Evolutionary conservation across 2,329 filamentous ascomycete species (phyloP).

Genomic region (Scedosporium boydii): DNA sequence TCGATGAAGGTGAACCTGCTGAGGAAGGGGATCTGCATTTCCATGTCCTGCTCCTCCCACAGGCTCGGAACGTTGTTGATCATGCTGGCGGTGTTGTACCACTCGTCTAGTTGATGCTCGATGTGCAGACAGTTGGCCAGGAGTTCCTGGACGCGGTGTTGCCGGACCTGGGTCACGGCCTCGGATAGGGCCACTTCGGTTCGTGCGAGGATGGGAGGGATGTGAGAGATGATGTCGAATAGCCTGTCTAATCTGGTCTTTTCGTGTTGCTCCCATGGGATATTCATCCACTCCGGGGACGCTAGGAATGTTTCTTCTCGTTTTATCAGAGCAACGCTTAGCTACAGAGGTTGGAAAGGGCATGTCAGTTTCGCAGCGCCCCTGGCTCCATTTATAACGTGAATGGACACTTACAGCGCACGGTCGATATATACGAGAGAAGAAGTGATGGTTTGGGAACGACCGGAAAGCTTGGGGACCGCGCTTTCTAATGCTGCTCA

Average conservation of each 20-base stretch:
- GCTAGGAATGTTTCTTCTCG: conserved; percentile 41
- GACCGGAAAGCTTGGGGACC: conserved; percentile 36
- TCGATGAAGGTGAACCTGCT: conserved; percentile 36
- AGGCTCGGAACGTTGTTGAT: conserved; percentile 21
- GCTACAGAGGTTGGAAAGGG: conserved; percentile 19
- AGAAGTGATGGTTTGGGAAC: conserved; percentile 50
- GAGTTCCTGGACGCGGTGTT: conserved; percentile 36
- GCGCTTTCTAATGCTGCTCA: conserved; percentile 22
- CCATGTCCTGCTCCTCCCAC: conserved; percentile 17
- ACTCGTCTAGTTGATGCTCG: conserved; percentile 37
- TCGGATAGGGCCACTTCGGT: conserved; percentile 31
- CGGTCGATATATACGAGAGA: conserved; percentile 44
- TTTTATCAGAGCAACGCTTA: conserved; percentile 37
- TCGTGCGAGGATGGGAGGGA: conserved; percentile 37
- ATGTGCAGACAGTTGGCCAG: conserved; percentile 36
- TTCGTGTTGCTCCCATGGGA: conserved; percentile 42
- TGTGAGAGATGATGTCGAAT: conserved; percentile 37
- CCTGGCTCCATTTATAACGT: background rate
- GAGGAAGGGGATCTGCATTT: conserved; percentile 30
- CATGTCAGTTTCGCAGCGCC: background rate
- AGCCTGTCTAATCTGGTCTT: conserved; percentile 42
- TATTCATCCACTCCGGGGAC: conserved; percentile 37
- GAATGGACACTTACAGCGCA: conserved; percentile 32
- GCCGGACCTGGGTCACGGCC: conserved; percentile 30
- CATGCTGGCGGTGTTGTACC: conserved; percentile 25